Evolutionary conservation across 306 rosid genomes (phyloP).

Genomic region (Gynostemma pentaphyllum): DNA sequence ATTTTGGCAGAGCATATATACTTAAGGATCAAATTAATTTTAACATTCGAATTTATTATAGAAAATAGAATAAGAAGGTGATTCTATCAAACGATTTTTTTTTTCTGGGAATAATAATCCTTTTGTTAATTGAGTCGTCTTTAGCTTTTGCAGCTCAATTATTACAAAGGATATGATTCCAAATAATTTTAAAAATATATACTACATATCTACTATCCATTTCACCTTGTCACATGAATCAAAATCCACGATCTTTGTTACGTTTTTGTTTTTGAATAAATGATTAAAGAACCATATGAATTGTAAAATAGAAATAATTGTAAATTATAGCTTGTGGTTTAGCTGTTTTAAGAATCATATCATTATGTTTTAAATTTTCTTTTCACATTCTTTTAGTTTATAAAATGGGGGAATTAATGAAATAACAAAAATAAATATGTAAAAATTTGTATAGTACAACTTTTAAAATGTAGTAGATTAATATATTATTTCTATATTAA

Average conservation of each 20-base stretch:
- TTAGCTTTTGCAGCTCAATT: constrained; percentile 15
- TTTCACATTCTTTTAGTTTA: too few species aligned
- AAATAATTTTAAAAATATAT: too few species aligned
- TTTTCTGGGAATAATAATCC: constrained; percentile 11
- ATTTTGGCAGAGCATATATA: background rate
- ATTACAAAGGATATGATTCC: constrained; percentile 32
- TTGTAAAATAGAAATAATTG: too few species aligned
- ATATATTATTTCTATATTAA: too few species aligned
- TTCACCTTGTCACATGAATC: background rate
- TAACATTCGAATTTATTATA: background rate
- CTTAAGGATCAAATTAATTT: background rate
- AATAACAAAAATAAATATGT: too few species aligned
- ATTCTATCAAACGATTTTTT: background rate
- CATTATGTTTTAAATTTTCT: too few species aligned
- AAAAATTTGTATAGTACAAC: too few species aligned
- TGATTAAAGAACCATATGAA: background rate
- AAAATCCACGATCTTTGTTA: constrained; percentile 7
- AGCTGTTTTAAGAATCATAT: too few species aligned
- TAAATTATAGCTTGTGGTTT: too few species aligned
- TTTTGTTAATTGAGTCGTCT: background rate
- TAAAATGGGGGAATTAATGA: too few species aligned
- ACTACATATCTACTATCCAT: background rate
- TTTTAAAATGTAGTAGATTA: too few species aligned
- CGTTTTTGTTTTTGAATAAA: constrained; percentile 9
- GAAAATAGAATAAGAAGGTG: background rate